Conservation (phyloP, 2,329 filamentous ascomycete species). For the Microcyclosporella mali region DNA sequence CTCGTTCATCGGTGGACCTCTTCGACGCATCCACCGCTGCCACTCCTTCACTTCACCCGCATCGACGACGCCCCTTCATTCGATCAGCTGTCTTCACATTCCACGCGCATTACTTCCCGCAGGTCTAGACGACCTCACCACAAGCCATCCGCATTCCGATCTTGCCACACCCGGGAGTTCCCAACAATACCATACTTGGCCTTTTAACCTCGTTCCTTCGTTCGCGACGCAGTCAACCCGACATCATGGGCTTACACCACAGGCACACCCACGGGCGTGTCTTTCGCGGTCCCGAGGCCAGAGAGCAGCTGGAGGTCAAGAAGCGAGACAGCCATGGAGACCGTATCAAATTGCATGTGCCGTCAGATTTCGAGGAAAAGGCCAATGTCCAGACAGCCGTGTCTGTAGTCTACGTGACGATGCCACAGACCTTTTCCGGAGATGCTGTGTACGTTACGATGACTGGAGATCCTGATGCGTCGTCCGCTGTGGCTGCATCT, state of each 20-base stretch:
- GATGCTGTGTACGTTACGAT: constrained; percentile 31
- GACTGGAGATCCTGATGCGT: constrained; percentile 9
- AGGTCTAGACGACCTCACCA: constrained; percentile 12
- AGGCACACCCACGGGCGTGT: constrained; percentile 26
- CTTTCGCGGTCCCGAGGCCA: constrained; percentile 23
- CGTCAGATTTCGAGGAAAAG: constrained; percentile 19
- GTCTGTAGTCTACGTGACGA: constrained; percentile 49
- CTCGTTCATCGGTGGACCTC: constrained; percentile 18
- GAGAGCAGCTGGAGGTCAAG: constrained; percentile 19
- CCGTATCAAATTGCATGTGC: constrained; percentile 23
- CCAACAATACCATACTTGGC: constrained; percentile 3
- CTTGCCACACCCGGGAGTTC: constrained; percentile 6
- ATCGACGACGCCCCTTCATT: constrained; percentile 2
- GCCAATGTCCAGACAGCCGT: constrained; percentile 26
- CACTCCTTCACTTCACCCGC: constrained; percentile 12
- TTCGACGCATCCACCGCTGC: constrained; percentile 3
- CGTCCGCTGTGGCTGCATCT: constrained; percentile 13
- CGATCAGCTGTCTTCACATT: constrained; percentile 6
- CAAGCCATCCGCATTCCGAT: constrained; percentile 15
- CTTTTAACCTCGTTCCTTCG: constrained; percentile 3
- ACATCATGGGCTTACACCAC: constrained; percentile 27
- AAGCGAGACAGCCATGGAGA: constrained; percentile 26
- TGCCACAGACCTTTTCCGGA: constrained; percentile 47
- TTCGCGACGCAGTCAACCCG: constrained; percentile 4
- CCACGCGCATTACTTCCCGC: constrained; percentile 4